Conservation (phyloP, 495 filamentous ascomycete genomes). For the Neurospora pannonica region DNA sequence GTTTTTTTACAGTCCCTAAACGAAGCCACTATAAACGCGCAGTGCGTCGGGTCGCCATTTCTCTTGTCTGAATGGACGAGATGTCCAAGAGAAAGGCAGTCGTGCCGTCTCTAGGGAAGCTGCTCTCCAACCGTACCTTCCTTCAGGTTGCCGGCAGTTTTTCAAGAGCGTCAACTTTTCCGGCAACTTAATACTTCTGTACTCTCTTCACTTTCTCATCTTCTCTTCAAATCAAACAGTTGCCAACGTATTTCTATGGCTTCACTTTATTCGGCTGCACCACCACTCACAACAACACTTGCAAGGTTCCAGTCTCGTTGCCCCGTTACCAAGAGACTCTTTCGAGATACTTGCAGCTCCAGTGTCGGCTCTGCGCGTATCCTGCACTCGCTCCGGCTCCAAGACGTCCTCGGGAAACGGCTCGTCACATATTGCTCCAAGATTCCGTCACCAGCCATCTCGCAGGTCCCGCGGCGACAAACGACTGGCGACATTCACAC, state of each 20-base stretch:
- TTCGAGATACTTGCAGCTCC: not conserved
- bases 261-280: not conserved
- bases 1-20: too few relatives aligned
- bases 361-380: not conserved
- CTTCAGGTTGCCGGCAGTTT: not conserved
- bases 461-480: not conserved
- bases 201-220: not conserved
- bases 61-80: not conserved
- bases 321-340: not conserved
- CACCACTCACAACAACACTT: not conserved
- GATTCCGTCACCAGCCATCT: slow-evolving; percentile 1
- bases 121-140: not conserved
- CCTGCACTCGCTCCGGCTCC: not conserved
- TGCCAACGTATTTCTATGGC: not conserved
- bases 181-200: not conserved
- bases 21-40: too few relatives aligned
- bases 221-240: not conserved
- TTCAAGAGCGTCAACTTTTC: not conserved
- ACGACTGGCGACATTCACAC: not conserved
- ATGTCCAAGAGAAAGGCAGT: not conserved
- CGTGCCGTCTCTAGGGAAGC: not conserved
- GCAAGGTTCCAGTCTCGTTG: not conserved
- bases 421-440: not conserved
- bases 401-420: not conserved
- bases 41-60: not conserved